Base-by-base conservation (phyloP, 2,329 filamentous ascomycete species). In the Penicillium crustosum region DNA sequence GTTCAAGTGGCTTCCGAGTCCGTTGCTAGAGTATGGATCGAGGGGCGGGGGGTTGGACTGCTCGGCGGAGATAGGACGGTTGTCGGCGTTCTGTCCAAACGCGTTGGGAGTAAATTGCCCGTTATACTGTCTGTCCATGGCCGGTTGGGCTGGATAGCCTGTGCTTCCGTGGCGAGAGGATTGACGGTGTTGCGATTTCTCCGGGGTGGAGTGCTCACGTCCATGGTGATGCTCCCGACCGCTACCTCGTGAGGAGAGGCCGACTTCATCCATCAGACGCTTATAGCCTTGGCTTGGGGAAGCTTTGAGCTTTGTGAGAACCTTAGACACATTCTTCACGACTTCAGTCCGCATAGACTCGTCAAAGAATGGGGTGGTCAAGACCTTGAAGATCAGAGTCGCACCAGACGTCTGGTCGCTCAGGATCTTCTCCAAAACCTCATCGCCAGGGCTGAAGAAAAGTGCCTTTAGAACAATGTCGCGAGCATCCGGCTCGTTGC, bases 211-310 rank as follows among this genome's bases (percentile, higher is more conserved):
- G 60, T 76, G 72, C 17, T 78, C 76, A 39, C 76, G 73, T 42
- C 65, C 68, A 57, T 76, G 71, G 52, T 75, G 73, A 51, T 75
- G 72, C 31, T 79, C 78, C 42, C 73, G 71, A 31, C 71, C 68
- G 49, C 67, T 66, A 39, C 73, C 70, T 35, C 78, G 74, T 45
- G 77, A 78, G 19, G 93, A 95, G 38, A 99, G 79, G 59, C 93
- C 93, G 66, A 99, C 94, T 73, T 99, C 94, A 69, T 99, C 94
- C 94, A 99, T 99, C 59, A 99, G 79, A 53, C 94, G 89, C 82
- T 97, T 99, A 80, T 99, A 99, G 52, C 94, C 94, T 77, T 97
- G 94, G 61, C 88, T 89, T 17, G 94, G 91, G 69, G 96, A 91
- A 6, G 92, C 93, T 79, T 97, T 97, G 76, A 97, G 88, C 68